Base-by-base conservation (phyloP, 805 yeast genomes). In the Candida tallmaniae region DNA sequence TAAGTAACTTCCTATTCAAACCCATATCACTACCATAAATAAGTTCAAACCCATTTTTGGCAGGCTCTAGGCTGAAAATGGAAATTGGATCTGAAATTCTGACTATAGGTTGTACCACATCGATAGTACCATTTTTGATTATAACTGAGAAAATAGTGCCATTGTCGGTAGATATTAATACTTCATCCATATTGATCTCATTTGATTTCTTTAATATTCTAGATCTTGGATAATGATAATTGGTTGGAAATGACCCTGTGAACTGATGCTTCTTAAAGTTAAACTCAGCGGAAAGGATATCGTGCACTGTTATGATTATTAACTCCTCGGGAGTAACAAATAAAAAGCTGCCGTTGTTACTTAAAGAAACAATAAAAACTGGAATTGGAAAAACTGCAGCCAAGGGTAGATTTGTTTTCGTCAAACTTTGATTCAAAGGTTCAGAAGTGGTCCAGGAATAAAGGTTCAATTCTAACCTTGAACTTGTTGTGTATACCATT, bases 241-340 rank as follows among this genome's bases (percentile, higher is more conserved):
- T 50, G 0, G 72, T 65, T 1, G 79, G 78, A 42, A 70, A 71
- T 2, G 57, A 20, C 3, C 62, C 49, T 16, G 7, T 52, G 34
- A 28, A 52, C 9, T 23, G 39, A 31, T 4, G 14, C 13, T 39
- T 38, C 35, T 42, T 35, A 36, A 71, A 69, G 18, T 58, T 48
- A 34, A 62, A 60, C 31, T 68, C 69, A 0, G 74, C 79, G 4
- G 77, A 69, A 14, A 70, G 48, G 2, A 74, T 65, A 31, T 71
- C 68, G 39, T 70, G 72, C 3, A 67, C 48, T 4, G 66, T 58
- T 2, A 72, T 54, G 0, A 69, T 38, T 4, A 58, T 46, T 4
- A 74, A 33, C 19, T 51, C 54, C 2, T 54, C 43, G 13, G 59
- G 56, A 34, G 52, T 48, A 5, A 72, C 61, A 38, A 68, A 60